A percentile compares a stretch with the other conserved stretches of the same genome.
Evolutionary conservation across 2,329 filamentous ascomycete species (phyloP).

Genomic region (Aspergillus neotritici): DNA sequence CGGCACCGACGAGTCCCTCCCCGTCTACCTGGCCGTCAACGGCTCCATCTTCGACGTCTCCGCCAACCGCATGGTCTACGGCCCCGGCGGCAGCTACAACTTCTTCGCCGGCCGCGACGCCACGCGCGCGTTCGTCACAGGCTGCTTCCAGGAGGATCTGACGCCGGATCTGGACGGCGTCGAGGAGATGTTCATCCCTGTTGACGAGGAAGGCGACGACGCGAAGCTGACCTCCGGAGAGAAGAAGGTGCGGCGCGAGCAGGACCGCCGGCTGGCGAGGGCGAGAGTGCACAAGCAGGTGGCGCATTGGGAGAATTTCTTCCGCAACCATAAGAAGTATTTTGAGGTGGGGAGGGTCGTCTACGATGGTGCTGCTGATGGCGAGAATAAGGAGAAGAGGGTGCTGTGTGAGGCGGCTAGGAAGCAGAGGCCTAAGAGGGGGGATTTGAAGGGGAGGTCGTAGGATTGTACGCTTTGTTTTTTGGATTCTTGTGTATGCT

Average conservation of each 20-base stretch:
- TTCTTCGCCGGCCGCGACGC: constrained; percentile 85
- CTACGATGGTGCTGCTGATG: constrained; percentile 28
- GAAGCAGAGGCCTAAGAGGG: constrained; percentile 56
- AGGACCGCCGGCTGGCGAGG: constrained; percentile 61
- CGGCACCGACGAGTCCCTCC: constrained; percentile 66
- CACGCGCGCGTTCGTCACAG: constrained; percentile 81
- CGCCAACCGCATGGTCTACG: constrained; percentile 56
- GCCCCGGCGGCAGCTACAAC: constrained; percentile 77
- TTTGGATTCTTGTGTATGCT: no score
- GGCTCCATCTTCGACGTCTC: constrained; percentile 62
- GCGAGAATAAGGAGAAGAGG: constrained; percentile 45
- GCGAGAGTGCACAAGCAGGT: constrained; percentile 62
- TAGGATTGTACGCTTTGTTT: constrained; percentile 8
- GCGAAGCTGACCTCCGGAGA: constrained; percentile 31
- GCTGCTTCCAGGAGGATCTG: constrained; percentile 81
- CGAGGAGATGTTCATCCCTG: constrained; percentile 72
- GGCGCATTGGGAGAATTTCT: constrained; percentile 78
- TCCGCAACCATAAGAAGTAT: constrained; percentile 74
- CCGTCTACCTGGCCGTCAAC: constrained; percentile 83
- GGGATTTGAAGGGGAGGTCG: constrained; percentile 22
- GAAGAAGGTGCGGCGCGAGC: constrained; percentile 50
- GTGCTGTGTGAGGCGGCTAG: constrained; percentile 66
- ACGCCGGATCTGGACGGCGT: constrained; percentile 80
- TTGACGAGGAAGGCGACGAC: constrained; percentile 54
- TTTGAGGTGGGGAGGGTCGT: constrained; percentile 70